Conservation (phyloP, 1,139 yeast species). For the Pichia sp. region DNA sequence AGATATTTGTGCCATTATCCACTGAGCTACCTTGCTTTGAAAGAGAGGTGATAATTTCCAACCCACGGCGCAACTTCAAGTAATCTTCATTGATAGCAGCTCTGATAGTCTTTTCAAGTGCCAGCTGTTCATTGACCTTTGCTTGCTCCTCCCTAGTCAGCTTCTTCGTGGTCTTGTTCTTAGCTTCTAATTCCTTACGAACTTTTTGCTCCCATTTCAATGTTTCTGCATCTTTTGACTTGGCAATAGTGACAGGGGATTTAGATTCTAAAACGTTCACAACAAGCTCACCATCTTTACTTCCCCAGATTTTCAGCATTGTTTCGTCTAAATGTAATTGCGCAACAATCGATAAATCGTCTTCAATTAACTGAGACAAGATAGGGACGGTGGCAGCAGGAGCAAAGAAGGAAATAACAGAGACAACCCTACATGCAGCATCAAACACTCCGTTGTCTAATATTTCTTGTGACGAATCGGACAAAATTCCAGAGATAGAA, state of each 20-base stretch:
- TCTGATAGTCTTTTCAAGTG: constrained; percentile 54
- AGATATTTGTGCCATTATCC: constrained; percentile 59
- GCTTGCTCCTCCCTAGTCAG: constrained; percentile 71
- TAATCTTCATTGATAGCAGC: constrained; percentile 34
- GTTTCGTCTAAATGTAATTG: constrained; percentile 31
- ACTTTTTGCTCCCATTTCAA: constrained; percentile 85
- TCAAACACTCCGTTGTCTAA: constrained; percentile 25
- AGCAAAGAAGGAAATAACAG: constrained; percentile 63
- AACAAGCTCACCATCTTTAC: constrained; percentile 63
- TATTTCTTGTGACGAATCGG: constrained; percentile 22
- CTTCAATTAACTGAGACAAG: constrained; percentile 35
- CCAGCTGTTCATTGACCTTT: constrained; percentile 52
- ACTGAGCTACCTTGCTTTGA: constrained; percentile 43
- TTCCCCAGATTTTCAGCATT: constrained; percentile 58
- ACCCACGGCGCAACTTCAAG: constrained; percentile 38
- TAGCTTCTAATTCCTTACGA: constrained; percentile 61
- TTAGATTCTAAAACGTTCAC: constrained; percentile 55
- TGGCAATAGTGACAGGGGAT: constrained; percentile 35
- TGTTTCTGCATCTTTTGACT: constrained; percentile 68
- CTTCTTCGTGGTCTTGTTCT: constrained; percentile 38
- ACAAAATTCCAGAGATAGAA: constrained; percentile 13
- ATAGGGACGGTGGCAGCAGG: constrained; percentile 54
- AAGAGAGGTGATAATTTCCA: constrained; percentile 48
- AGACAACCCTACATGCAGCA: constrained; percentile 52
- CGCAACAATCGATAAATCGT: constrained; percentile 32